Percentiles rank a stretch among this genome's conserved stretches.
Conservation (phyloP, 2,329 filamentous ascomycete species). For the Mariannaea sp. region DNA sequence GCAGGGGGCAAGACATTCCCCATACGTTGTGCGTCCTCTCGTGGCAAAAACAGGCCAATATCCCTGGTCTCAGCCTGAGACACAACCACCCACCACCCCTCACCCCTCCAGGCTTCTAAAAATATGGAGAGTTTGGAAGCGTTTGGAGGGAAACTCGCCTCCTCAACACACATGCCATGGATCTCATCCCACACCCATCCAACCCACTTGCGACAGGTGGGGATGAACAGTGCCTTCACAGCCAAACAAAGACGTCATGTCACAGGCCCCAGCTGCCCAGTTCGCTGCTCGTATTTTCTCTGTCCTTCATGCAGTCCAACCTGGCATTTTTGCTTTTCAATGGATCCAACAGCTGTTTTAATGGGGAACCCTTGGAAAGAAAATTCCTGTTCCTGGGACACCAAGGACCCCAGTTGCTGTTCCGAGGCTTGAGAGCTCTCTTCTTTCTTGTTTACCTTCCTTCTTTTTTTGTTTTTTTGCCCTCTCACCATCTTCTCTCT, state of each 20-base stretch:
- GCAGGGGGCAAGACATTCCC: constrained; percentile 10
- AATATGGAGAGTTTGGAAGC: neutral
- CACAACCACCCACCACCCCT: no score
- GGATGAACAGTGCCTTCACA: constrained; percentile 4
- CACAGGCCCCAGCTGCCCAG: constrained; percentile 14
- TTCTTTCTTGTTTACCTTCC: neutral
- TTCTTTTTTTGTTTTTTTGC: neutral
- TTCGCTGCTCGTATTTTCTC: constrained; percentile 15
- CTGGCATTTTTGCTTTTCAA: constrained; percentile 7
- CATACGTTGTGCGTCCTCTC: neutral
- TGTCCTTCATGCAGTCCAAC: constrained; percentile 17
- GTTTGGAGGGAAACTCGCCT: no score
- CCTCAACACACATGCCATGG: neutral
- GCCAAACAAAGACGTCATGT: constrained; percentile 17
- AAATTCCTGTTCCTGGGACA: neutral
- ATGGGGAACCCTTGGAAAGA: constrained; percentile 1
- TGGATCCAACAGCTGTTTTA: constrained; percentile 4
- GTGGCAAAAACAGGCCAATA: constrained; percentile 5
- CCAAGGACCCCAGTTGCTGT: neutral
- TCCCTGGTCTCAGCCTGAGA: constrained; percentile 9
- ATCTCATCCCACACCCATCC: neutral
- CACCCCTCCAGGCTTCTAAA: constrained; percentile 3
- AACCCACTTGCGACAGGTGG: constrained; percentile 7
- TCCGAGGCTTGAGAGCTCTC: neutral
- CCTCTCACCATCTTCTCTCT: neutral